A percentile compares a stretch with the other conserved stretches of the same genome.
Conservation (phyloP, 805 yeast species). For the Wickerhamomyces pijperi region DNA sequence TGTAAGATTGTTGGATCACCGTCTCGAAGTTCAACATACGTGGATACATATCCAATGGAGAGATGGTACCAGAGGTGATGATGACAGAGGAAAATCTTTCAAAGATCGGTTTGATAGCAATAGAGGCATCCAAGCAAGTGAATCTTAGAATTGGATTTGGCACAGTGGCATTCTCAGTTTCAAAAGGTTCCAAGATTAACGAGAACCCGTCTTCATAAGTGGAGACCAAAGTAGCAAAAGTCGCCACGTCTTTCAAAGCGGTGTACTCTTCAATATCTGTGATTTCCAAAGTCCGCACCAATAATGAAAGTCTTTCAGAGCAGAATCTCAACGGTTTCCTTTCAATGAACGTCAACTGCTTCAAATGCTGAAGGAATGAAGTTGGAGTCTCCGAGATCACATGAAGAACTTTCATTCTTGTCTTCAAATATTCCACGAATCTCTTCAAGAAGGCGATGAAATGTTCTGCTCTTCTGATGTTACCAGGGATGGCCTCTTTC, state of each 20-base stretch:
- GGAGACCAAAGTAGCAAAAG: constrained; percentile 91
- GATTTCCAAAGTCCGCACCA: constrained; percentile 84
- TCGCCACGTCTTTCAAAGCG: constrained; percentile 90
- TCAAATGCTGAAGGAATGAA: constrained; percentile 84
- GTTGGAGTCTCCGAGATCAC: constrained; percentile 97
- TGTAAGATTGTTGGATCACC: constrained; percentile 85
- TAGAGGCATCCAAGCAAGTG: constrained; percentile 94
- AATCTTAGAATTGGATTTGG: constrained; percentile 93
- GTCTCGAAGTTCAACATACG: constrained; percentile 91
- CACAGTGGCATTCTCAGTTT: constrained; percentile 84
- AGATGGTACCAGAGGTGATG: constrained; percentile 95
- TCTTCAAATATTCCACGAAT: constrained; percentile 86
- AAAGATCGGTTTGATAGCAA: constrained; percentile 94
- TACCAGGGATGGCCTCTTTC: constrained; percentile 94
- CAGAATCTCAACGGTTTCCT: constrained; percentile 86
- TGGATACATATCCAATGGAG: constrained; percentile 98
- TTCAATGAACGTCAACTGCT: constrained; percentile 88
- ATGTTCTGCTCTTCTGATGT: constrained; percentile 94
- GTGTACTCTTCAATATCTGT: constrained; percentile 83
- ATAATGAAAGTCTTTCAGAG: constrained; percentile 77
- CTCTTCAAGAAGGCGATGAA: constrained; percentile 87
- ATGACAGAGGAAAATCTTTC: constrained; percentile 87
- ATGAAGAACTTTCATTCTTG: constrained; percentile 94
- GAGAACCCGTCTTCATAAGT: constrained; percentile 92
- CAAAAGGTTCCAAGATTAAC: constrained; percentile 89